Conservation (phyloP, 78 protist genomes). For the Pigoraptor vietnamica region DNA sequence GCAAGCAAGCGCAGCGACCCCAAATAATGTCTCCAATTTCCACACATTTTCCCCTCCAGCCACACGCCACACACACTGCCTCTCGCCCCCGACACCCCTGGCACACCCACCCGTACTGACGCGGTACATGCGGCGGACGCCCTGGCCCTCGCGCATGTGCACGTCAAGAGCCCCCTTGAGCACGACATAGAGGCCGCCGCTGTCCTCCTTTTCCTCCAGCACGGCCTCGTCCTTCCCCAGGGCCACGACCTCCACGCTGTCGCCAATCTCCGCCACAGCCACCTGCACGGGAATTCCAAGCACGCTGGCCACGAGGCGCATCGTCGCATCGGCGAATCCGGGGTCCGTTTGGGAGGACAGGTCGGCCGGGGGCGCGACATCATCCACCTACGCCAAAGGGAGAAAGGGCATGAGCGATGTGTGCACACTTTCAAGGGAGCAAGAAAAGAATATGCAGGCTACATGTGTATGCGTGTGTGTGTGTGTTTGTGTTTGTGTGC, state of each 20-base stretch:
- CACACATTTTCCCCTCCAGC: too few species aligned
- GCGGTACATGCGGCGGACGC: not conserved
- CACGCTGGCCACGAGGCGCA: not conserved
- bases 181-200: not conserved
- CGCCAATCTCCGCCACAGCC: not conserved
- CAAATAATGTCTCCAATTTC: too few species aligned
- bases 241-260: not conserved
- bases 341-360: too few species aligned
- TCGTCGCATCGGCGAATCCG: not conserved
- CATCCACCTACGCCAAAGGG: too few species aligned
- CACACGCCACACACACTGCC: not conserved
- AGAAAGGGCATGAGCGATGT: too few species aligned
- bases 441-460: too few species aligned
- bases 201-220: not conserved
- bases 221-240: not conserved
- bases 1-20: too few species aligned
- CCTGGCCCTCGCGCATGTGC: not conserved
- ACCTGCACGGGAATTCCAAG: not conserved
- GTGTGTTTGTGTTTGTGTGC: too few species aligned
- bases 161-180: not conserved
- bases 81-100: not conserved
- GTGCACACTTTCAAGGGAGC: too few species aligned
- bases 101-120: too few species aligned
- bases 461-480: too few species aligned
- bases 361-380: too few species aligned